Evolutionary conservation across 2,329 filamentous ascomycete species (phyloP), one percentile per base, ranked within the genome.

Genomic region (Fusarium sp.): DNA sequence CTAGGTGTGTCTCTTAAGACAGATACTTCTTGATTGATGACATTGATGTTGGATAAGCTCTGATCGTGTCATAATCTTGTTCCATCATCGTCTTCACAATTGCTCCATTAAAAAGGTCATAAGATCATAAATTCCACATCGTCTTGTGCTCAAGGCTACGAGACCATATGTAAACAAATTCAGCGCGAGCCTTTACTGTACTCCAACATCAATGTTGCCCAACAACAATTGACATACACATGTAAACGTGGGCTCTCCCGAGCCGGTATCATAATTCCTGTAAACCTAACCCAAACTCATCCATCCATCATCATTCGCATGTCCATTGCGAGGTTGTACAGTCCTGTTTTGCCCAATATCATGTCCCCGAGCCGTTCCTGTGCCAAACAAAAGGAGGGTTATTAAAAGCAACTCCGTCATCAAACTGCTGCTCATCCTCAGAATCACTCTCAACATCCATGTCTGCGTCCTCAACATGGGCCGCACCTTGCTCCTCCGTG

Each of bases 261-360:
- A 62, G 47, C 52, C 31, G 29, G 31, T 29, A 27, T 31, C 20
- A 37, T 52, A 20, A 35, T 22, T 34, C 60, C 58, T 20, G 20
- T 9, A 61, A 37, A 16, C 22, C 18, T 6, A 61, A n/a, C 34
- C 24, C 22, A 38, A 34, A 34, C 18, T 11, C 38, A 20, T 22
- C 38, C 27, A 40, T 31, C 35, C 22, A 27, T 16, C 29, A 24
- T 37, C 18, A 57, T 29, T 60, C 37, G 50, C 34, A 16, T 38
- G 35, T 24, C 18, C 29, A 16, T 47, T 29, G 57, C 34, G 35
- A 42, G 18, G 35, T 18, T 45, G 16, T 52, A 45, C 52, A 72
- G 59, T 74, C 29, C 58, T 56, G 61, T 64, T 54, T 56, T 57
- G 37, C 61, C 67, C 54, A 47, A 62, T 72, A 59, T 60, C 67